Evolutionary conservation across 257 asterid genomes (phyloP).

Genomic region (Cinchona pubescens): DNA sequence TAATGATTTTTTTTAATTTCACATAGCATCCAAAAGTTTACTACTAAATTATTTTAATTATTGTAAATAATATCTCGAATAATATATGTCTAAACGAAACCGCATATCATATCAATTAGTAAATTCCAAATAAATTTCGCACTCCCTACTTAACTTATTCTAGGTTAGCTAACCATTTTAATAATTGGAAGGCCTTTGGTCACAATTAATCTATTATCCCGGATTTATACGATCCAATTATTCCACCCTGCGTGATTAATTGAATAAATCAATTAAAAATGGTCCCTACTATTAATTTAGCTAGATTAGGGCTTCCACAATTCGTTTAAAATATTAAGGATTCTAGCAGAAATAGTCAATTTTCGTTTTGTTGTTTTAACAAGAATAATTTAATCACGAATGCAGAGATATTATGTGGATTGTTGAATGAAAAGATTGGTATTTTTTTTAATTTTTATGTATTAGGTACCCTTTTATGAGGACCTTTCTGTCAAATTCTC

Average conservation of each 20-base stretch:
- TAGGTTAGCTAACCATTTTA: no score
- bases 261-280: neutral
- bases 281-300: neutral
- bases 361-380: neutral
- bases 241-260: neutral
- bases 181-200: no score
- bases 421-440: neutral
- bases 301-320: neutral
- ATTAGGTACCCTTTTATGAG: neutral
- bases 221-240: no score
- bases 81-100: no score
- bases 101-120: no score
- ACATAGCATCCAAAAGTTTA: no score
- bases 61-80: no score
- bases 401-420: neutral
- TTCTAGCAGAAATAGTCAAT: neutral
- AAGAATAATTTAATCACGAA: neutral
- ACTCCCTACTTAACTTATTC: no score
- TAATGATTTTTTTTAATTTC: no score
- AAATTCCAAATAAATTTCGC: no score
- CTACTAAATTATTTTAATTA: no score
- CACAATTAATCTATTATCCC: no score
- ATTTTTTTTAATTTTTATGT: neutral
- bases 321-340: neutral
- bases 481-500: conserved; percentile 13